A percentile compares a stretch with the other conserved stretches of the same genome.
phyloP scores from a whole-genome alignment of 192 early-diverging fungal species.

The Coemansia brasiliensis region DNA sequence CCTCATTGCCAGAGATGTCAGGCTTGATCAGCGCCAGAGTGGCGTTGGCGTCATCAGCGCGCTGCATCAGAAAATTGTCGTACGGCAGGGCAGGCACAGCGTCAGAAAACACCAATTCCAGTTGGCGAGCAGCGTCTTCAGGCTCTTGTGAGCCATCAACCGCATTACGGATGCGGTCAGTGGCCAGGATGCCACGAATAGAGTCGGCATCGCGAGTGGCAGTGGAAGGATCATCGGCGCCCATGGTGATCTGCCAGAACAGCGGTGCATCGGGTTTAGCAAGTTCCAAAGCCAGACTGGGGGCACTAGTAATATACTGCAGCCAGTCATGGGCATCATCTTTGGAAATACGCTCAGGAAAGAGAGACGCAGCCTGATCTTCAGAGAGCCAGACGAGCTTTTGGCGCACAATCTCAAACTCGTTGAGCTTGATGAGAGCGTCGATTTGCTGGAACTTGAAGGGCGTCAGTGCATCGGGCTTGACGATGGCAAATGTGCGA shows the following conservation, averaged over 20 bases:
- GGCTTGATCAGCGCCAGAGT: slow-evolving; percentile 62
- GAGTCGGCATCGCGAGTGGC: slow-evolving; percentile 46
- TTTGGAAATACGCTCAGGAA: slow-evolving; percentile 45
- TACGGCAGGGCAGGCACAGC: slow-evolving; percentile 34
- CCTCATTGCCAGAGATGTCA: slow-evolving; percentile 38
- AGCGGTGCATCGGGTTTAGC: slow-evolving; percentile 55
- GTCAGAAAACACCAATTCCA: slow-evolving; percentile 54
- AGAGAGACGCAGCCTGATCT: slow-evolving; percentile 44
- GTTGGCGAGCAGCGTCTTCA: slow-evolving; percentile 49
- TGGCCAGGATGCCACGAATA: slow-evolving; percentile 59
- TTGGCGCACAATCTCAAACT: slow-evolving; percentile 56
- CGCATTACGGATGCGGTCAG: slow-evolving; percentile 59
- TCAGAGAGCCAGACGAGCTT: slow-evolving; percentile 55
- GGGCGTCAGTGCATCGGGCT: slow-evolving; percentile 60
- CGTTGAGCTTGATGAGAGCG: slow-evolving; percentile 55
- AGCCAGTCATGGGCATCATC: slow-evolving; percentile 44
- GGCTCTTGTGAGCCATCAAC: slow-evolving; percentile 57
- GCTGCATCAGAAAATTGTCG: slow-evolving; percentile 53
- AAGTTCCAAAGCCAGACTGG: slow-evolving; percentile 58
- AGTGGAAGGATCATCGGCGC: slow-evolving; percentile 48
- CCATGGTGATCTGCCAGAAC: slow-evolving; percentile 58
- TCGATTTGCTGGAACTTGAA: slow-evolving; percentile 57
- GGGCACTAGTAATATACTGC: slow-evolving; percentile 56
- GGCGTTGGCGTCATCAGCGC: slow-evolving; percentile 37
- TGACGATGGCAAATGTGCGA: slow-evolving; percentile 61